A percentile compares a stretch with the other conserved stretches of the same genome.
These are phyloP conservation scores for Carex littledalei DNA, from an alignment of 176 grass and related monocot species.

Conservation along the genomic window DNA sequence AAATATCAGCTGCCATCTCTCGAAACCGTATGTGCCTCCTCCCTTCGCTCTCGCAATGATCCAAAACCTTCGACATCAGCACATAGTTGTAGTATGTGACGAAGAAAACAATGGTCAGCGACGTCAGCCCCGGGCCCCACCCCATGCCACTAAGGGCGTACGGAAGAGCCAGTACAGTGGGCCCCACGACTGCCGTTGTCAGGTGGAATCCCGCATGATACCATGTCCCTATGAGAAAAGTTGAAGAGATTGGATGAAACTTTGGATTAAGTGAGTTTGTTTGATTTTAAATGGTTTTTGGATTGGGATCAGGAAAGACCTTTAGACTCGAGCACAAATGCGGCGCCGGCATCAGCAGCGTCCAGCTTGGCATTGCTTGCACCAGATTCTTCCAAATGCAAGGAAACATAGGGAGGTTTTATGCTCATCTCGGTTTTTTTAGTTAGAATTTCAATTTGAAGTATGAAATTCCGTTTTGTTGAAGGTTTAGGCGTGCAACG, in stretches of 20 bases:
- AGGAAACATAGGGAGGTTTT: slow-evolving; percentile 29
- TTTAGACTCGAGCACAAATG: slow-evolving; percentile 96
- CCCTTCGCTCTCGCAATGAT: slow-evolving; percentile 79
- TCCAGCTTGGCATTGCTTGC: not conserved
- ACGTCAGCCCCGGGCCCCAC: slow-evolving; percentile 51
- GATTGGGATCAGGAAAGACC: slow-evolving; percentile 20
- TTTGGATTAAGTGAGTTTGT: not conserved
- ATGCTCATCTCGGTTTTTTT: not conserved
- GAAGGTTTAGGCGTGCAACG: not conserved
- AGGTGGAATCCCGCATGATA: slow-evolving; percentile 98
- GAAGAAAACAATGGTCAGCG: slow-evolving; percentile 45
- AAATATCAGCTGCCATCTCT: slow-evolving; percentile 82
- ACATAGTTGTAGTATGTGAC: slow-evolving; percentile 88
- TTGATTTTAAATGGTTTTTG: not conserved
- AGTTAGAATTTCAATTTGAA: not conserved
- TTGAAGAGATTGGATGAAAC: not conserved
- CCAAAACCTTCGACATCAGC: slow-evolving; percentile 89
- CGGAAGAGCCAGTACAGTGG: slow-evolving; percentile 86
- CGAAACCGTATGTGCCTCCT: slow-evolving; percentile 92
- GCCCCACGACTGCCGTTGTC: slow-evolving; percentile 92
- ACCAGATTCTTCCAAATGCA: slow-evolving; percentile 36
- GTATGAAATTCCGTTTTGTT: not conserved
- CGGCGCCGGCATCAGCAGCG: slow-evolving; percentile 57
- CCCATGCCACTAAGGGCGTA: slow-evolving; percentile 84
- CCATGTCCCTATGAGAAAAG: slow-evolving; percentile 51